Evolutionary conservation across 371 early-diverging fungal genomes (phyloP).

Genomic region (Blakeslea trispora): DNA sequence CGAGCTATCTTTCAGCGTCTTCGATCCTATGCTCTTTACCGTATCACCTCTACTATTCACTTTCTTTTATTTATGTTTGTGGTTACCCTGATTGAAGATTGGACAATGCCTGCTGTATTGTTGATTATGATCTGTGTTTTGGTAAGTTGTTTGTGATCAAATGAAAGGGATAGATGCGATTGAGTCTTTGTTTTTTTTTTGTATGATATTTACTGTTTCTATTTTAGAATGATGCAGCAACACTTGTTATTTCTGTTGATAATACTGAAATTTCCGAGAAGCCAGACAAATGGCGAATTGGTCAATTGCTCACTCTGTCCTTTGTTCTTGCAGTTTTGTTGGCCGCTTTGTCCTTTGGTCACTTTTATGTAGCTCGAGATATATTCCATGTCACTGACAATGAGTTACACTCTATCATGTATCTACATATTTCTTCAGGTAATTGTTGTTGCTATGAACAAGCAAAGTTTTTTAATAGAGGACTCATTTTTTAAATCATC

Average conservation of each 20-base stretch:
- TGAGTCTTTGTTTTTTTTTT: no score
- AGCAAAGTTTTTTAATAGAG: neutral
- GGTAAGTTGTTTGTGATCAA: neutral
- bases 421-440: constrained; percentile 84
- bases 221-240: constrained; percentile 79
- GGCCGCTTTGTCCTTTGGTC: constrained; percentile 78
- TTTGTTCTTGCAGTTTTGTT: constrained; percentile 72
- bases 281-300: constrained; percentile 89
- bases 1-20: constrained; percentile 92
- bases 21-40: constrained; percentile 87
- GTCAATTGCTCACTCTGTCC: constrained; percentile 77
- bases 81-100: constrained; percentile 75
- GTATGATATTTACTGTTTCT: constrained; percentile 29
- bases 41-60: constrained; percentile 91
- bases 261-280: constrained; percentile 78
- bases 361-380: constrained; percentile 75
- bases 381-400: constrained; percentile 46
- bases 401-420: constrained; percentile 77
- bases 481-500: neutral
- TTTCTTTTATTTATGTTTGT: constrained; percentile 91
- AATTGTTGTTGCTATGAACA: constrained; percentile 4
- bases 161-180: no score
- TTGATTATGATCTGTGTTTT: constrained; percentile 82
- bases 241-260: constrained; percentile 88
- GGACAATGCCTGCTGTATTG: constrained; percentile 78